Evolutionary conservation across 1,284 basidiomycete genomes (phyloP).

Genomic region (Pyrrhoderma noxium): DNA sequence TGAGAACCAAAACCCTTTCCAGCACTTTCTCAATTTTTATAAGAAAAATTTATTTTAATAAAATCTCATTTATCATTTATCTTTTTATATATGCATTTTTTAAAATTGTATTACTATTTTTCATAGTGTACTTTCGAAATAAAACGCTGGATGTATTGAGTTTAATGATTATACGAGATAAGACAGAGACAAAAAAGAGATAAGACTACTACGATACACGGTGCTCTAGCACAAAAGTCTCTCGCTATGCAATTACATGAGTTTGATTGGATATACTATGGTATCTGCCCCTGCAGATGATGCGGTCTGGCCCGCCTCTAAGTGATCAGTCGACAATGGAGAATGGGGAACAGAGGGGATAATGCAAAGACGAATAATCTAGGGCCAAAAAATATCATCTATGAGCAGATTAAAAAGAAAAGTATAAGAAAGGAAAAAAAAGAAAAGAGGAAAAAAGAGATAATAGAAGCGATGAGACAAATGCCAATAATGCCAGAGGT

Average conservation of each 20-base stretch:
- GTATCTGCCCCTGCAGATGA: conserved; percentile 19
- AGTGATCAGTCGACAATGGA: conserved; percentile 18
- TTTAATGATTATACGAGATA: neutral
- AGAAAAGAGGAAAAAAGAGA: conserved; percentile 21
- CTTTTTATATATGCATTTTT: too few relatives aligned
- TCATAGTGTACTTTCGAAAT: too few relatives aligned
- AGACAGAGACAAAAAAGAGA: conserved; percentile 19
- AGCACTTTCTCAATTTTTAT: too few relatives aligned
- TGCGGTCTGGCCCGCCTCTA: conserved; percentile 19
- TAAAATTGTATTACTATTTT: too few relatives aligned
- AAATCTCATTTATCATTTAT: too few relatives aligned
- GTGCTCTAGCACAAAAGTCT: conserved; percentile 54
- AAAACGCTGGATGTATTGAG: too few relatives aligned
- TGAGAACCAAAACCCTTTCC: too few relatives aligned
- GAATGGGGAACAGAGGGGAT: conserved; percentile 35
- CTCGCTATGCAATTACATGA: conserved; percentile 44
- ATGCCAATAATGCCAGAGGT: conserved; percentile 28
- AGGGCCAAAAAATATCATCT: conserved; percentile 43
- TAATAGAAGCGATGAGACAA: conserved; percentile 48
- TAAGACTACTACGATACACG: conserved; percentile 47
- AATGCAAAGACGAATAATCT: conserved; percentile 45
- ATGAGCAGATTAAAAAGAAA: conserved; percentile 32
- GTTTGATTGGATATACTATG: conserved; percentile 13
- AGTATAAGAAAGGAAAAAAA: too few relatives aligned
- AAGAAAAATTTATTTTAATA: too few relatives aligned